A percentile compares a stretch with the other conserved stretches of the same genome.
phyloP scores from a whole-genome alignment of 2,329 filamentous ascomycete genomes.

The Paraconiothyrium sp. region DNA sequence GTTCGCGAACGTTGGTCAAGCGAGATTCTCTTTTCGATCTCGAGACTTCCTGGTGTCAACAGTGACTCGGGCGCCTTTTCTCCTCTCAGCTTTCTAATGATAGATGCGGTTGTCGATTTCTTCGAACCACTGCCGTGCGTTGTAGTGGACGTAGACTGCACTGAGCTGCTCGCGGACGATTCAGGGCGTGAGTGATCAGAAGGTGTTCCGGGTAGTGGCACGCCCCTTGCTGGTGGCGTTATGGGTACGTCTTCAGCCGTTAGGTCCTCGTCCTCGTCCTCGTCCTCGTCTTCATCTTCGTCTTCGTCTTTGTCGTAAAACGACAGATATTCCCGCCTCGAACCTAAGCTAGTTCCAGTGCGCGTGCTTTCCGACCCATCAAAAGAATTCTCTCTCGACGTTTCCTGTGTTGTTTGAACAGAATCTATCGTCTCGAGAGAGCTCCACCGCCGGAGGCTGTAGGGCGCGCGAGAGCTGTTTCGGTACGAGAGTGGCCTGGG shows the following conservation, averaged over 20 bases:
- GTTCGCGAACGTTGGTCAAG: conserved; percentile 46
- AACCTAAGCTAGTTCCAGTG: background rate
- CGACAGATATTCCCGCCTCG: conserved; percentile 8
- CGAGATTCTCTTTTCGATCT: conserved; percentile 45
- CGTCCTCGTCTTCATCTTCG: background rate
- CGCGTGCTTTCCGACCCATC: conserved; percentile 3
- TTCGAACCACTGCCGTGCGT: conserved; percentile 5
- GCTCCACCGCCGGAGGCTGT: conserved; percentile 33
- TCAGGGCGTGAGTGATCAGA: background rate
- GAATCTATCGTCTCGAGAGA: conserved; percentile 46
- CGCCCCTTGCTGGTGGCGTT: background rate
- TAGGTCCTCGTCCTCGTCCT: background rate
- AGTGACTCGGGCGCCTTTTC: conserved; percentile 21
- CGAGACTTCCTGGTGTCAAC: conserved; percentile 26
- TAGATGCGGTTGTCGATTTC: conserved; percentile 19
- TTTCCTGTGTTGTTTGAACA: conserved; percentile 34
- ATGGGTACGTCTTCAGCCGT: background rate
- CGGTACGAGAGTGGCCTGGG: conserved; percentile 14
- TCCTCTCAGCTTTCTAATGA: conserved; percentile 28
- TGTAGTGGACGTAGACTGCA: conserved; percentile 7
- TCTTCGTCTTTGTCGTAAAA: conserved; percentile 2
- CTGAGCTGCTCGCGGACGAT: conserved; percentile 4
- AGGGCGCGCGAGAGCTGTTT: conserved; percentile 32
- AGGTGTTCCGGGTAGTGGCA: background rate
- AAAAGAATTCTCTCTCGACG: conserved; percentile 18